Evolutionary conservation across 371 early-diverging fungal genomes (phyloP).

Genomic region (Mucor indicus): DNA sequence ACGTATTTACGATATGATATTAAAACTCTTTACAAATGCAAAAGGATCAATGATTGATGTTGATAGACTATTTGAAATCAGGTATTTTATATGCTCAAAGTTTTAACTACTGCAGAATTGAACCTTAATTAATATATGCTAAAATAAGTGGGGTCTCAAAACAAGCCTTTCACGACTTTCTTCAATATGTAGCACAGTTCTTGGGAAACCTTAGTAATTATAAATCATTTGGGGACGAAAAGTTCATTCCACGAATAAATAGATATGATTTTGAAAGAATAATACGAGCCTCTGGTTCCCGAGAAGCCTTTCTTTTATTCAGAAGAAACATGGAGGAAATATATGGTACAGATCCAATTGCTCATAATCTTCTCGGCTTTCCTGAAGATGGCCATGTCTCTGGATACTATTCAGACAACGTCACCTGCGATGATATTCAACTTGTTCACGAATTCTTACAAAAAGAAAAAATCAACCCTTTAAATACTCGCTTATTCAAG

Average conservation of each 20-base stretch:
- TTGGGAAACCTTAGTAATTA: constrained; percentile 58
- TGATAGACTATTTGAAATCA: constrained; percentile 22
- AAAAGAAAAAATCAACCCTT: constrained; percentile 26
- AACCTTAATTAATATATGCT: too few species aligned
- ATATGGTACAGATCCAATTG: constrained; percentile 35
- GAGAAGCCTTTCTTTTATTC: constrained; percentile 27
- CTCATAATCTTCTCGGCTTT: constrained; percentile 51
- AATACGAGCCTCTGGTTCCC: constrained; percentile 27
- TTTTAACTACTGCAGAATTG: too few species aligned
- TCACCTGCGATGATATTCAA: constrained; percentile 52
- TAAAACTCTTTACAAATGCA: constrained; percentile 23
- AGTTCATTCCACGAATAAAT: constrained; percentile 56
- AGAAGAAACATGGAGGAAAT: constrained; percentile 30
- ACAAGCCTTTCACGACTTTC: constrained; percentile 49
- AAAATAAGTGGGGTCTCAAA: constrained; percentile 35
- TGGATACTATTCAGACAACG: constrained; percentile 51
- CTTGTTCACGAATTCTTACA: constrained; percentile 51
- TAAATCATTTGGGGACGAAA: constrained; percentile 63
- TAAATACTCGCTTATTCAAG: constrained; percentile 52
- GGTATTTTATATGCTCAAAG: constrained; percentile 6
- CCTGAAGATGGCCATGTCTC: constrained; percentile 61
- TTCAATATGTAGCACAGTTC: constrained; percentile 55
- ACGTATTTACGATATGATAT: constrained; percentile 39
- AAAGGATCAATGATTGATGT: constrained; percentile 21
- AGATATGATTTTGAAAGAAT: constrained; percentile 35